Conservation (phyloP, 163 green algal species). For the Scenedesmus sp. region DNA sequence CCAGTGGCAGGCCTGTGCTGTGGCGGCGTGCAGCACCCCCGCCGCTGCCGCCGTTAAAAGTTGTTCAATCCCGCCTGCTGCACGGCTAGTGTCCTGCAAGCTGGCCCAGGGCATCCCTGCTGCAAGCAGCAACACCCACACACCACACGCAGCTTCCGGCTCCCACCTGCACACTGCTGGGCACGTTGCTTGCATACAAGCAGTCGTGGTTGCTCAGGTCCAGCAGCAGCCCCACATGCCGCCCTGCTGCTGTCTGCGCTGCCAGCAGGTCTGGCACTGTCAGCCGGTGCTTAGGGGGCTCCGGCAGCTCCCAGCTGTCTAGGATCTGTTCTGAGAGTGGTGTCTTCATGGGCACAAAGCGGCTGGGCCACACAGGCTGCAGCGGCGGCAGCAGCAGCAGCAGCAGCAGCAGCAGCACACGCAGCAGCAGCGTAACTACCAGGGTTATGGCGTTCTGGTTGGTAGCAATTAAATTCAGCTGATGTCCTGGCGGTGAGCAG, state of each 20-base stretch:
- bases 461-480: no score
- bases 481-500: no score
- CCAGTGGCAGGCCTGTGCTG: no score
- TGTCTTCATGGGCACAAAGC: conserved; percentile 88
- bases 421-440: no score
- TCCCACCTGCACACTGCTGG: conserved; percentile 61
- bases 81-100: background rate
- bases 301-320: conserved; percentile 75
- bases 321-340: conserved; percentile 79
- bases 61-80: background rate
- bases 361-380: conserved; percentile 68
- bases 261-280: conserved; percentile 77
- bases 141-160: background rate
- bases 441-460: no score
- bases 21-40: no score
- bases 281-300: conserved; percentile 74
- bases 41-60: background rate
- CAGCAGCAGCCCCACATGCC: conserved; percentile 82
- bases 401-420: background rate
- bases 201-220: conserved; percentile 88
- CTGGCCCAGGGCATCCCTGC: background rate
- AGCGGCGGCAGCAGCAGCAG: background rate
- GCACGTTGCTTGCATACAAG: conserved; percentile 43
- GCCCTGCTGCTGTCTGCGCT: conserved; percentile 59
- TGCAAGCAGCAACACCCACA: background rate